Evolutionary conservation across 768 basidiomycete genomes (phyloP).

Genomic region (Punctularia strigosozonata): DNA sequence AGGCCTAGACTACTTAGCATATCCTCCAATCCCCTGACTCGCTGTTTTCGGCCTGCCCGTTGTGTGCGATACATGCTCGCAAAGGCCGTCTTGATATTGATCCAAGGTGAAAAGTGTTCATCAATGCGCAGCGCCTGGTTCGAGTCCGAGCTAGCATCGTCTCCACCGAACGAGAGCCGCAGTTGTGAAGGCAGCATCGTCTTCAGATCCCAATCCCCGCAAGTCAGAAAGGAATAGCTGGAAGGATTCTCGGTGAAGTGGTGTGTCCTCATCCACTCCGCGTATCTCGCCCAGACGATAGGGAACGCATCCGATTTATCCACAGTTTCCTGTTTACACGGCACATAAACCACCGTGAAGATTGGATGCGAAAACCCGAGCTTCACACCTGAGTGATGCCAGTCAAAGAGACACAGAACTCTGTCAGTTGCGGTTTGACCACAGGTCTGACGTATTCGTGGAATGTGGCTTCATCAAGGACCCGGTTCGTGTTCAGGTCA

Average conservation of each 20-base stretch:
- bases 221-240: conserved; percentile 14
- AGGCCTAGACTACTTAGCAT: conserved; percentile 15
- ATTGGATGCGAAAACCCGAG: neutral
- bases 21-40: conserved; percentile 12
- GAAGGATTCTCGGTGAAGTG: conserved; percentile 8
- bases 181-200: conserved; percentile 20
- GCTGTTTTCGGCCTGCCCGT: no score
- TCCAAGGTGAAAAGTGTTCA: no score
- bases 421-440: conserved; percentile 12
- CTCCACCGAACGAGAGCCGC: neutral
- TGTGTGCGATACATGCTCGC: no score
- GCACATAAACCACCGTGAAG: neutral
- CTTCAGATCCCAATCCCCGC: conserved; percentile 19
- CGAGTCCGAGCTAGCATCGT: neutral
- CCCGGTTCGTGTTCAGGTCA: conserved; percentile 12
- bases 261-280: conserved; percentile 11
- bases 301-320: conserved; percentile 14
- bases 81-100: conserved; percentile 18
- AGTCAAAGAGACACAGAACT: conserved; percentile 16
- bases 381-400: conserved; percentile 16
- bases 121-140: conserved; percentile 2
- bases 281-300: conserved; percentile 16
- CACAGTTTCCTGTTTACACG: conserved; percentile 10
- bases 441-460: conserved; percentile 18
- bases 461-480: conserved; percentile 14